Evolutionary conservation across 2,329 filamentous ascomycete genomes (phyloP).

Genomic region (Diaporthe ampelina): DNA sequence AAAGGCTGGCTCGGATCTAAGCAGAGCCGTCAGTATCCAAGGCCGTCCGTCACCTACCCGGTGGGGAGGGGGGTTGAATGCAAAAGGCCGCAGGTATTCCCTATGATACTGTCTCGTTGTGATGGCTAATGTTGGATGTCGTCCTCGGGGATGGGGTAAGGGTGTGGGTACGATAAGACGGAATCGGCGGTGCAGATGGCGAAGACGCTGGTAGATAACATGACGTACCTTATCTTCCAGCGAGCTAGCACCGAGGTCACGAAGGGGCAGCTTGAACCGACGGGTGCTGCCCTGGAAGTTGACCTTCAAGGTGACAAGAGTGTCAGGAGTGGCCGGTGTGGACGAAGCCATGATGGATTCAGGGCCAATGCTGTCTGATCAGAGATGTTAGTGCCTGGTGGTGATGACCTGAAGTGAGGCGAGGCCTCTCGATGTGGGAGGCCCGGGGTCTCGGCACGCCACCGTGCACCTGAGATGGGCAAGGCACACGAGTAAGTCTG

Average conservation of each 20-base stretch:
- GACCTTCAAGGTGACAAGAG: constrained; percentile 88
- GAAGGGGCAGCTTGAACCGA: constrained; percentile 90
- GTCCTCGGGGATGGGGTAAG: neutral
- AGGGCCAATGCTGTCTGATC: constrained; percentile 15
- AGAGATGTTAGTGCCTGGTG: neutral
- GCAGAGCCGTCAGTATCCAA: constrained; percentile 14
- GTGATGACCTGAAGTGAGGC: neutral
- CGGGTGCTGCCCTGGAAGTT: constrained; percentile 80
- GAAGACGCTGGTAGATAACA: constrained; percentile 33
- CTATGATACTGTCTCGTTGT: neutral
- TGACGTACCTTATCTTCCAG: constrained; percentile 87
- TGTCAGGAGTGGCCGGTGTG: constrained; percentile 67
- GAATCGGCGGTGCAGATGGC: constrained; percentile 29
- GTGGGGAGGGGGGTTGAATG: neutral
- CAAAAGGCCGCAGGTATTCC: too few relatives aligned
- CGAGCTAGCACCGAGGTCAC: constrained; percentile 80
- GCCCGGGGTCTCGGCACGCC: constrained; percentile 10
- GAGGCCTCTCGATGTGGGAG: neutral
- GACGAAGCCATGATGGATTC: constrained; percentile 53
- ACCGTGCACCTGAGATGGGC: neutral
- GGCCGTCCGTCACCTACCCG: neutral
- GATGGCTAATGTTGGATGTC: neutral
- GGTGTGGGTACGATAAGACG: constrained; percentile 32
- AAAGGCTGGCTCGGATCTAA: constrained; percentile 79
- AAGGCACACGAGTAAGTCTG: constrained; percentile 31